These are phyloP conservation scores for Apiotrichum akiyoshidainum DNA, from an alignment of 1,284 basidiomycete genomes.

Conservation along the genomic window DNA sequence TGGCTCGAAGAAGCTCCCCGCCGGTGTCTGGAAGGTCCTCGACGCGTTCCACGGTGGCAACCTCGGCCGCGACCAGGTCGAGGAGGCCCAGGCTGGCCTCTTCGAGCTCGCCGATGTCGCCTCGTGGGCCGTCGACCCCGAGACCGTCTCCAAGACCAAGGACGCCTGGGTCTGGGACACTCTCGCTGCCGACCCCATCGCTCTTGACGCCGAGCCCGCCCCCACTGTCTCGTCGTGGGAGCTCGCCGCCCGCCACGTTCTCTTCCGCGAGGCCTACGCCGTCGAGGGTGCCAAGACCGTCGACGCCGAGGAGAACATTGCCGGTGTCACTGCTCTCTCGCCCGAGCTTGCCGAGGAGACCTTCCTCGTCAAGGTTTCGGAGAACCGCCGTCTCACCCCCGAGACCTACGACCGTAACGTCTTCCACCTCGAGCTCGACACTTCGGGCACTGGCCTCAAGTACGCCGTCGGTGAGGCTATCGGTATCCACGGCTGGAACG, in stretches of 20 bases:
- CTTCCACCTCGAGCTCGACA: constrained; percentile 97
- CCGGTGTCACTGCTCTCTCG: constrained; percentile 65
- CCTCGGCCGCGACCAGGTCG: constrained; percentile 45
- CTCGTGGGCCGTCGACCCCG: constrained; percentile 40
- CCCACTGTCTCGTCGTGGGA: constrained; percentile 62
- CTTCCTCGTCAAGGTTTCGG: constrained; percentile 86
- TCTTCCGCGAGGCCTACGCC: constrained; percentile 72
- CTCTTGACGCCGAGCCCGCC: constrained; percentile 41
- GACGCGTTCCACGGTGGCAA: constrained; percentile 48
- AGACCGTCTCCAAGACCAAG: constrained; percentile 45
- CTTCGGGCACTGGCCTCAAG: constrained; percentile 84
- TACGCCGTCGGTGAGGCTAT: constrained; percentile 96
- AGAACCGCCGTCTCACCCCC: constrained; percentile 92
- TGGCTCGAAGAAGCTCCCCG: constrained; percentile 40
- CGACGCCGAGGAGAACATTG: constrained; percentile 24
- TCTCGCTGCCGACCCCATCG: constrained; percentile 39
- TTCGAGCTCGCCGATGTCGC: constrained; percentile 35
- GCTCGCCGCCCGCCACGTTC: constrained; percentile 79
- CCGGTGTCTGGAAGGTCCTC: constrained; percentile 46
- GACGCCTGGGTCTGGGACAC: constrained; percentile 48
- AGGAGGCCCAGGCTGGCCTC: constrained; percentile 47
- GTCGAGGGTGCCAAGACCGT: constrained; percentile 54
- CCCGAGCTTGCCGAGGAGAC: constrained; percentile 88
- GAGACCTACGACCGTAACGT: constrained; percentile 96
- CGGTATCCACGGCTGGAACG: constrained; percentile 97